phyloP scores from a whole-genome alignment of 2,329 filamentous ascomycete species.

The Setomelanomma holmii region DNA sequence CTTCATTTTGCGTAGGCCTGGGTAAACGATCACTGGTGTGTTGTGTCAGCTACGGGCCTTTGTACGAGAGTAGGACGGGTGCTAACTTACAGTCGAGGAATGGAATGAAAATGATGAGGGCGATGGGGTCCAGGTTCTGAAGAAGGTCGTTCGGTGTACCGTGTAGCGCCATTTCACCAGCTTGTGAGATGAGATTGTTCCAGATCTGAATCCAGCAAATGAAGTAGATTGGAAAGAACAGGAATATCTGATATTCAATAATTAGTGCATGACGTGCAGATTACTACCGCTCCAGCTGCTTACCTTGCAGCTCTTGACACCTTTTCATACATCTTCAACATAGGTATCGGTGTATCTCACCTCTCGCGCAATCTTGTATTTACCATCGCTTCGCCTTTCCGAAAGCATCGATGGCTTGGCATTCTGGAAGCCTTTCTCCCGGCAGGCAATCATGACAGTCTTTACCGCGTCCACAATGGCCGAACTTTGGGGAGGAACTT shows the following conservation, averaged over 20 bases:
- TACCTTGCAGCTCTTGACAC: conserved; percentile 17
- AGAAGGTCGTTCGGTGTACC: conserved; percentile 44
- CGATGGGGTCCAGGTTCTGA: conserved; percentile 29
- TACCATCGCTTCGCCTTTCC: neutral
- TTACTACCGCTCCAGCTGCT: too few relatives aligned
- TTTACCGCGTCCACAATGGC: too few relatives aligned
- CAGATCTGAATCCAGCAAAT: conserved; percentile 38
- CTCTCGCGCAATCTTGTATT: neutral
- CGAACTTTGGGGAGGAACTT: too few relatives aligned
- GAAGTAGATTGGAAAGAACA: conserved; percentile 33
- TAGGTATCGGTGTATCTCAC: conserved; percentile 10
- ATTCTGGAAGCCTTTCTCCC: conserved; percentile 12
- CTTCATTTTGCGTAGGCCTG: conserved; percentile 20
- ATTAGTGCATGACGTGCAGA: too few relatives aligned
- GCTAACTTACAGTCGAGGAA: conserved; percentile 21
- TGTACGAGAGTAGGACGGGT: neutral
- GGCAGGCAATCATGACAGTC: conserved; percentile 5
- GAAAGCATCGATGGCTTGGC: conserved; percentile 12
- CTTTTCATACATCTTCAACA: conserved; percentile 13
- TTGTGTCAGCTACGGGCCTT: too few relatives aligned
- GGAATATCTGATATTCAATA: conserved; percentile 11
- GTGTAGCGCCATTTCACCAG: conserved; percentile 33
- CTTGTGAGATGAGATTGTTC: conserved; percentile 43
- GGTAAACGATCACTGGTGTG: conserved; percentile 22
- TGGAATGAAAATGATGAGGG: conserved; percentile 33